Evolutionary conservation across 2,329 filamentous ascomycete species (phyloP), one percentile per base, ranked within the genome.

Genomic region (Aureobasidium sp.): DNA sequence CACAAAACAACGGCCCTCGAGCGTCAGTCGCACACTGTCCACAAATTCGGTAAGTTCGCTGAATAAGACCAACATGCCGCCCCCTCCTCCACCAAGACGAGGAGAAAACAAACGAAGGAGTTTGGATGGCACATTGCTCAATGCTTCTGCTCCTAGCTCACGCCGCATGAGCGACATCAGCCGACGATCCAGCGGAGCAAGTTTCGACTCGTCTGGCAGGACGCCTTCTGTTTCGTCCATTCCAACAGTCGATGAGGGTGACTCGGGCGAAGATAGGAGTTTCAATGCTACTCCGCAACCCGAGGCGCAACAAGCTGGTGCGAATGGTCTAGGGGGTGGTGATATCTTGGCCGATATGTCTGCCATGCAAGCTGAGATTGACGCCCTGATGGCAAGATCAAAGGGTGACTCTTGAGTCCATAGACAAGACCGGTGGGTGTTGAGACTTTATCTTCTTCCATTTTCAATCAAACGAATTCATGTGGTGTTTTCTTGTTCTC

Each of bases 341-440:
- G 31, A 60, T 15, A 63, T 63, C n/a, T 35, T 63, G 54, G 61
- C 39, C 8, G 61, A 63, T 14, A 37, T 63, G 47, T 47, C 47
- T 29, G 61, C 61, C 24, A 53, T 63, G 37, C 61, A 63, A 42
- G 39, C 31, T 14, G 61, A 63, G 33, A 63, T 63, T 33, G 61
- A 63, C 19, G 54, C 39, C 22, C 42, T 63, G 33, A 50, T 57
- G 53, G 54, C 53, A 14, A 57, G 39, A 31, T 39, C 57, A 5
- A 60, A 50, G 27, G 27, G 45, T n/a, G 19, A 35, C 22, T 24
- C 48, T 33, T 50, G 48, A 50, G 22, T n/a, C 42, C 8, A 5
- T 17, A 33, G 27, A 50, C n/a, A 50, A 22, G 33, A 17, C 6
- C 8, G n/a, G 39, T 44, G 22, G 24, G 27, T 35, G 31, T n/a